Evolutionary conservation across 805 yeast genomes (phyloP).

Genomic region (Wickerhamiella siamensis): DNA sequence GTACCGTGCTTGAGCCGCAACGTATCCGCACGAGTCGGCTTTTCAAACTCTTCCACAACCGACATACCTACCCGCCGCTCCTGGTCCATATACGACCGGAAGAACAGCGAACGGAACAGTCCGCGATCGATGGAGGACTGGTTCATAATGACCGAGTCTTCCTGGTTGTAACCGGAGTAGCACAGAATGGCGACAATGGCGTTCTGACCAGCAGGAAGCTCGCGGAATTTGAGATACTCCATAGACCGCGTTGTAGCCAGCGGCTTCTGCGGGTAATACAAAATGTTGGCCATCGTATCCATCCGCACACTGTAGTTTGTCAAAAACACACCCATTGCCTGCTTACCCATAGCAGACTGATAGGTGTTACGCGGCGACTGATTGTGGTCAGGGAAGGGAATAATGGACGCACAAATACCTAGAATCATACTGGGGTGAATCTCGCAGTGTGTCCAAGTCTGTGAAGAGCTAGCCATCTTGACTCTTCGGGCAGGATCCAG

Average conservation of each 20-base stretch:
- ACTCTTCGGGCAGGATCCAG: slow-evolving; percentile 43
- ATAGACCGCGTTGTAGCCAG: slow-evolving; percentile 94
- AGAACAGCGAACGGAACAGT: slow-evolving; percentile 84
- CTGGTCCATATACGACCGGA: slow-evolving; percentile 96
- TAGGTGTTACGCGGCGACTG: slow-evolving; percentile 99
- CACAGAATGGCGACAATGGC: slow-evolving; percentile 97
- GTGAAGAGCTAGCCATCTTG: slow-evolving; percentile 48
- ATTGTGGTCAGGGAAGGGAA: slow-evolving; percentile 99
- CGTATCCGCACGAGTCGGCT: slow-evolving; percentile 90
- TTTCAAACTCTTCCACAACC: slow-evolving; percentile 93
- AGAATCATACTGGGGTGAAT: slow-evolving; percentile 97
- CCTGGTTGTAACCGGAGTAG: slow-evolving; percentile 97
- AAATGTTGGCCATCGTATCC: slow-evolving; percentile 98
- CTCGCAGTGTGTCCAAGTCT: slow-evolving; percentile 96
- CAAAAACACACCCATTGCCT: slow-evolving; percentile 97
- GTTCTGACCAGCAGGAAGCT: slow-evolving; percentile 97
- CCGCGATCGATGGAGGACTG: slow-evolving; percentile 97
- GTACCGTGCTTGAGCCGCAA: slow-evolving; percentile 95
- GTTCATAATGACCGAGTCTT: slow-evolving; percentile 99
- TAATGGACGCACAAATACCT: slow-evolving; percentile 96
- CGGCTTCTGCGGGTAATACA: slow-evolving; percentile 96
- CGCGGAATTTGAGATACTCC: slow-evolving; percentile 95
- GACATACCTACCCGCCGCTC: slow-evolving; percentile 98
- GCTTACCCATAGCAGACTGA: slow-evolving; percentile 99
- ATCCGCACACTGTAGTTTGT: slow-evolving; percentile 92